Evolutionary conservation across 2,329 filamentous ascomycete species (phyloP).

Genomic region (Macrophomina pseudophaseolina): DNA sequence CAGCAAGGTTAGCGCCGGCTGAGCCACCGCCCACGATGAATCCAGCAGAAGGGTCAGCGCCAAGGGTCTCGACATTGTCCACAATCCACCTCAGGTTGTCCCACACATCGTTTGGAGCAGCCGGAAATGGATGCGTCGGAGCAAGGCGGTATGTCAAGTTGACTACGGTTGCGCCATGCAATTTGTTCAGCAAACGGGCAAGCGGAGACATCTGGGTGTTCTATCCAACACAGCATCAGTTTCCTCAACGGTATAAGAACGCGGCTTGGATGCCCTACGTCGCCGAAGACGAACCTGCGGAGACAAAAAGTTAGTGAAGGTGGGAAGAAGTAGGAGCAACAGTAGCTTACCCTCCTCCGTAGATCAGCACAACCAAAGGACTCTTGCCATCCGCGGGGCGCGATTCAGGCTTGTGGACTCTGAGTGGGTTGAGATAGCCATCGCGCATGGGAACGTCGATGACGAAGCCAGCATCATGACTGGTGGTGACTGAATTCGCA

Average conservation of each 20-base stretch:
- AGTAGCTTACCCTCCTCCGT: background rate
- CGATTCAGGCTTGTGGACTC: background rate
- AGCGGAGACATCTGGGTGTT: background rate
- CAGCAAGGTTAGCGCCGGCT: background rate
- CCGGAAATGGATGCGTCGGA: background rate
- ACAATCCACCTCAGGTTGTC: conserved; percentile 39
- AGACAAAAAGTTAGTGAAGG: background rate
- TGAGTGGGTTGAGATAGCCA: background rate
- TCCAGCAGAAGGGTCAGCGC: conserved; percentile 1
- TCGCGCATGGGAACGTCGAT: conserved; percentile 15
- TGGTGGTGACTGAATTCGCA: background rate
- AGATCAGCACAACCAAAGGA: background rate
- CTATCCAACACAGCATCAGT: background rate
- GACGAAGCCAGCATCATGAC: background rate
- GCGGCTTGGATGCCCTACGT: background rate
- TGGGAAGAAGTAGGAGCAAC: background rate
- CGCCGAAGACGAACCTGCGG: background rate
- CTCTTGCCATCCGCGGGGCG: background rate
- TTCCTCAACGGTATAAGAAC: background rate
- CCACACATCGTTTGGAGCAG: conserved; percentile 5
- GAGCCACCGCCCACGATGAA: conserved; percentile 12
- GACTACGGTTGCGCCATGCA: conserved; percentile 10
- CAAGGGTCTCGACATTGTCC: background rate
- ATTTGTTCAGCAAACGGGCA: background rate
- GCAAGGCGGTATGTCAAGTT: conserved; percentile 2